Percentiles rank a stretch among this genome's conserved stretches.
These are phyloP conservation scores for Usnea hakonensis DNA, from an alignment of 495 filamentous ascomycete genomes.

Conservation along the genomic window DNA sequence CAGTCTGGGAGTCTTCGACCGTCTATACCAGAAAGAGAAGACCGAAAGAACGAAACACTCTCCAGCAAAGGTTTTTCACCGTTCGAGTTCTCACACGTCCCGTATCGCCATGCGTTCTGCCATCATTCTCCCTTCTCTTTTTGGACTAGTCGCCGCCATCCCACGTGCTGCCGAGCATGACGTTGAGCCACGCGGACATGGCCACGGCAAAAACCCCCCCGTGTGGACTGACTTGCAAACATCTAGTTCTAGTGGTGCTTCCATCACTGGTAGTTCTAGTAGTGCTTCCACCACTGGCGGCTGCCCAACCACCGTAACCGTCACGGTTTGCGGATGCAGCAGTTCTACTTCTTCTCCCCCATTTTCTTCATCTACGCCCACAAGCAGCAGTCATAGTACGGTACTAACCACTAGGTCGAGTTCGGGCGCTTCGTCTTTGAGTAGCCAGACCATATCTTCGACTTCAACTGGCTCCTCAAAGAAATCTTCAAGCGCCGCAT, in stretches of 20 bases:
- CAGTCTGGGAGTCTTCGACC: background rate
- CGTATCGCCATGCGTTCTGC: background rate
- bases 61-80: background rate
- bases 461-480: background rate
- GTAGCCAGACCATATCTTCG: background rate
- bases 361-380: background rate
- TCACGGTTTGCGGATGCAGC: background rate
- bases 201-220: background rate
- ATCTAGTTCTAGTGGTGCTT: background rate
- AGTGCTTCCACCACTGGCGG: background rate
- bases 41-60: background rate
- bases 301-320: background rate
- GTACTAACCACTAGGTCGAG: too few relatives aligned
- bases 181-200: background rate
- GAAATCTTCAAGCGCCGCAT: too few relatives aligned
- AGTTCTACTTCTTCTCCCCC: background rate
- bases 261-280: background rate
- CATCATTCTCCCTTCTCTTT: background rate
- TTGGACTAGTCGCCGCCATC: background rate
- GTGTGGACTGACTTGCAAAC: background rate
- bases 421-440: background rate
- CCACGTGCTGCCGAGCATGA: background rate
- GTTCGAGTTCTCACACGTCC: background rate
- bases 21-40: background rate
- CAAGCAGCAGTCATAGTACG: background rate